Evolutionary conservation across 768 basidiomycete genomes (phyloP), one percentile per base, ranked within the genome.

Genomic region (Tricholoma saponaceum): DNA sequence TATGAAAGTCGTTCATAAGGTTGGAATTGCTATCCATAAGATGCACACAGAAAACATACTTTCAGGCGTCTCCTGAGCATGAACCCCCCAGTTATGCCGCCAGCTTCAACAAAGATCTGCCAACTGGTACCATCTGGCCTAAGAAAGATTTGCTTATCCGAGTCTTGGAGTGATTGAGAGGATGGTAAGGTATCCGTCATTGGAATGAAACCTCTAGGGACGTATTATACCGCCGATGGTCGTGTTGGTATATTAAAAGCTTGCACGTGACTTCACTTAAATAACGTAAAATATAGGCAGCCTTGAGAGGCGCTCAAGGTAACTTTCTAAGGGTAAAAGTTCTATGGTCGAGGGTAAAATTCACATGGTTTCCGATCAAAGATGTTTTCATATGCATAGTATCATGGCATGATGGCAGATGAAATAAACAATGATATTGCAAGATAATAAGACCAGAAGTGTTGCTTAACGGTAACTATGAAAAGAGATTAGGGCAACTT

Each of bases 391-490:
- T 54, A 61, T 69, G 73, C 70, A 74, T 71, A 70, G 62, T 56
- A 60, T 67, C 67, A 75, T 74, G 62, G 61, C 59, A 66, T 72
- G 69, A 68, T 28, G 58, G 64, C 66, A 71, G 62, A 71, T 67
- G 63, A 66, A 63, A 74, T 70, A 71, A 73, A 80, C 77, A n/a
- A 81, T 74, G 74, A 75, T 67, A 75, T 71, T 76, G 69, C 67
- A 69, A 66, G 70, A 26, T 33, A 43, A 18, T 70, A 72, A 73
- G 65, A 72, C 70, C 67, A 72, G 62, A 61, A 55, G 61, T 56
- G 20, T 64, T 67, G 62, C 71, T 83, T 79, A 89, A 83, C 90
- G 90, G 82, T 92, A 92, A 84, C 90, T 92, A 75, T 57, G 20
- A 39, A 32, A 22, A 44, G 49, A 55, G 22, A 28, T 51, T 14